phyloP scores from a whole-genome alignment of 1,139 yeast genomes.

The Hyphopichia buzzinii region DNA sequence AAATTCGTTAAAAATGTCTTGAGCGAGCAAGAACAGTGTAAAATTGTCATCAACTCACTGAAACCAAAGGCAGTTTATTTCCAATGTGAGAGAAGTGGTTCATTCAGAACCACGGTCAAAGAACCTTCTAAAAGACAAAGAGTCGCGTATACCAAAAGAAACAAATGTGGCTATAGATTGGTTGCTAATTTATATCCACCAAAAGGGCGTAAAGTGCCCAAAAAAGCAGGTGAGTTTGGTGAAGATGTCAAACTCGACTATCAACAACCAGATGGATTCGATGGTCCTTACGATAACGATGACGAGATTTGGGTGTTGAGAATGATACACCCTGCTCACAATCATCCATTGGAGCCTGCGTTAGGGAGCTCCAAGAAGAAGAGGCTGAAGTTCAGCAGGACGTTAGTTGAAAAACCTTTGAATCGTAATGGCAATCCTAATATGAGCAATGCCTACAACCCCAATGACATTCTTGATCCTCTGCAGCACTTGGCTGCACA shows the following conservation, averaged over 20 bases:
- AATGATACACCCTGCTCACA: slow-evolving; percentile 49
- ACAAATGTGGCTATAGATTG: slow-evolving; percentile 48
- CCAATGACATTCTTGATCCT: slow-evolving; percentile 20
- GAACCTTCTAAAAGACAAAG: slow-evolving; percentile 47
- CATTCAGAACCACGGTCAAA: slow-evolving; percentile 49
- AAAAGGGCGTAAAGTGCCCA: slow-evolving; percentile 34
- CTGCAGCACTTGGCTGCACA: slow-evolving; percentile 12
- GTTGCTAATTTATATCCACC: slow-evolving; percentile 49
- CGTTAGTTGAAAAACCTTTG: slow-evolving; percentile 47
- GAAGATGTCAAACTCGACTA: slow-evolving; percentile 27
- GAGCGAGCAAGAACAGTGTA: slow-evolving; percentile 45
- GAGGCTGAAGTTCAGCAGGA: slow-evolving; percentile 39
- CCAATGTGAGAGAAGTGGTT: slow-evolving; percentile 50
- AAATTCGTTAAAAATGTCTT: slow-evolving; percentile 42
- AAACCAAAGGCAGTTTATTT: slow-evolving; percentile 52
- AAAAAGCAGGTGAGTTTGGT: slow-evolving; percentile 12
- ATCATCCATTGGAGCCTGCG: slow-evolving; percentile 47
- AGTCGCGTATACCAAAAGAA: slow-evolving; percentile 51
- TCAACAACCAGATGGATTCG: slow-evolving; percentile 8
- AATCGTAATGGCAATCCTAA: slow-evolving; percentile 23
- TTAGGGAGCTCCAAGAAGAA: slow-evolving; percentile 24
- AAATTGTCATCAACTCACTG: slow-evolving; percentile 48
- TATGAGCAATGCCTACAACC: slow-evolving; percentile 16
- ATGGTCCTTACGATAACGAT: slow-evolving; percentile 14
- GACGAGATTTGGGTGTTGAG: slow-evolving; percentile 49